phyloP scores from a whole-genome alignment of 805 yeast species.

The Metschnikowia corniflorae region DNA sequence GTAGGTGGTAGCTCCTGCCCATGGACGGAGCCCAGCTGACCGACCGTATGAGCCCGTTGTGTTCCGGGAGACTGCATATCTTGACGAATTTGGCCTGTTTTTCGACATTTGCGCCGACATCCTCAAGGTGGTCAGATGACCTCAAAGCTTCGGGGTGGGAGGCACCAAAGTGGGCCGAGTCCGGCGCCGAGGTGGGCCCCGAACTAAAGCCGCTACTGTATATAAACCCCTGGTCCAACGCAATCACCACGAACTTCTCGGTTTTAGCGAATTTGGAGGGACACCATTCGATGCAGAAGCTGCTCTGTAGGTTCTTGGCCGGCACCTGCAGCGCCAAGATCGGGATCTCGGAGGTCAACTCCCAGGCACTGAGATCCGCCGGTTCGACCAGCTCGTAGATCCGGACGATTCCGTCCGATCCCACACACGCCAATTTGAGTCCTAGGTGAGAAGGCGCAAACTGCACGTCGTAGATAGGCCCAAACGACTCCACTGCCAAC shows the following conservation, averaged over 20 bases:
- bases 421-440: slow-evolving; percentile 77
- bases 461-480: slow-evolving; percentile 84
- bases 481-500: slow-evolving; percentile 73
- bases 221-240: slow-evolving; percentile 83
- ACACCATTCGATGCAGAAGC: slow-evolving; percentile 87
- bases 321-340: slow-evolving; percentile 63
- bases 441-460: slow-evolving; percentile 88
- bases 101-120: slow-evolving; percentile 1
- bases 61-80: slow-evolving; percentile 73
- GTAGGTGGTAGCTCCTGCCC: slow-evolving; percentile 82
- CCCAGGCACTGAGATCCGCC: slow-evolving; percentile 81
- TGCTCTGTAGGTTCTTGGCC: slow-evolving; percentile 77
- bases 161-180: slow-evolving; percentile 1
- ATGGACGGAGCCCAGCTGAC: slow-evolving; percentile 96
- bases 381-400: slow-evolving; percentile 89
- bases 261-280: slow-evolving; percentile 70
- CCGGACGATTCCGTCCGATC: slow-evolving; percentile 82
- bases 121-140: slow-evolving; percentile 1
- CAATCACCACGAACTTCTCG: slow-evolving; percentile 80
- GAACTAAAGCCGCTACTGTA: slow-evolving; percentile 34
- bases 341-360: slow-evolving; percentile 65
- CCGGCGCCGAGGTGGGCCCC: not conserved
- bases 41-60: slow-evolving; percentile 79
- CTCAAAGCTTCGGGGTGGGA: slow-evolving; percentile 11
- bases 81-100: slow-evolving; percentile 41